These are phyloP conservation scores for Pestalotiopsis sp. DNA, from an alignment of 2,329 filamentous ascomycete genomes.

Conservation along the genomic window DNA sequence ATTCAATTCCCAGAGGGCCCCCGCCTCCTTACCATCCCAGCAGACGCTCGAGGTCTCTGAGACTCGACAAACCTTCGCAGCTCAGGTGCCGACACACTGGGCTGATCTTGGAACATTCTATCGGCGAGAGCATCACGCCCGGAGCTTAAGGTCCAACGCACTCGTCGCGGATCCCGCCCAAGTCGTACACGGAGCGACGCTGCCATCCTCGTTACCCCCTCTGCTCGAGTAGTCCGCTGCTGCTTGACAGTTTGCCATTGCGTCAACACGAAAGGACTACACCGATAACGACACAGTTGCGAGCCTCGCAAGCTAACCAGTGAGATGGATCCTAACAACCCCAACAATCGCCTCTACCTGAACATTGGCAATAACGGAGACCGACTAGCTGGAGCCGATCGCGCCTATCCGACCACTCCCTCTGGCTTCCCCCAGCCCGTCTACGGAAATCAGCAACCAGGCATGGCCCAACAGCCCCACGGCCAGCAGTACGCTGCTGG, in stretches of 20 bases:
- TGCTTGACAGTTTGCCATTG: background rate
- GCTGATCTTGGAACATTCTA: background rate
- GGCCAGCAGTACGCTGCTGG: conserved; percentile 43
- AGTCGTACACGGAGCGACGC: background rate
- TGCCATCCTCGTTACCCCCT: background rate
- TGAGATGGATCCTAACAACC: conserved; percentile 42
- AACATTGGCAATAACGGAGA: conserved; percentile 70
- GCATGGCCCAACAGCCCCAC: conserved; percentile 40
- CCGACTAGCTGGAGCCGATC: conserved; percentile 63
- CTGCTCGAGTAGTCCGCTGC: background rate
- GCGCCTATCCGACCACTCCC: conserved; percentile 83
- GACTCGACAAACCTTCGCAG: background rate
- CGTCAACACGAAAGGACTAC: background rate
- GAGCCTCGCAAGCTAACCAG: background rate
- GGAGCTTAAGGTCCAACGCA: background rate
- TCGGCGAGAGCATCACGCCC: background rate
- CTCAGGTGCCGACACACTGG: background rate
- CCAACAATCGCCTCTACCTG: conserved; percentile 65
- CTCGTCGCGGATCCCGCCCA: background rate
- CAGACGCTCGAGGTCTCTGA: background rate
- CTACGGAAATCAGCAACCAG: conserved; percentile 45
- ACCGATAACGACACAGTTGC: background rate
- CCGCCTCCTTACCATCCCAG: background rate
- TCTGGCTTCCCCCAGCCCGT: conserved; percentile 96
- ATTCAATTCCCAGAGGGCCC: conserved; percentile 1